Conservation (phyloP, 148 eudicot species). For the Camellia sinensis region DNA sequence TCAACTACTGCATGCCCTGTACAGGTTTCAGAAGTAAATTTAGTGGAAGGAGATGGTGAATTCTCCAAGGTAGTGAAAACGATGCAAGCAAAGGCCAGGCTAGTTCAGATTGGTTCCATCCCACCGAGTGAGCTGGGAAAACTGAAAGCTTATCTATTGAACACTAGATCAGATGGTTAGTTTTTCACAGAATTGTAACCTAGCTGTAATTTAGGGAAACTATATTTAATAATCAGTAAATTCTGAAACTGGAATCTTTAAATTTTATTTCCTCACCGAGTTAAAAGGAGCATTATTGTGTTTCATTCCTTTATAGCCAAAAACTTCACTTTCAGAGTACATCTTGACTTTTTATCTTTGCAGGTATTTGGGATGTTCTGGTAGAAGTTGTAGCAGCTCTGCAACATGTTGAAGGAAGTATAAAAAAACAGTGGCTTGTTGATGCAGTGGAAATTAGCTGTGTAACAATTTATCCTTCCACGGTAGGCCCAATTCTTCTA, state of each 20-base stretch:
- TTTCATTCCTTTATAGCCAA: not conserved
- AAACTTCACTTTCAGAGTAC: not conserved
- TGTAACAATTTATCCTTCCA: conserved; percentile 74
- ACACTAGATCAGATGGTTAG: conserved; percentile 62
- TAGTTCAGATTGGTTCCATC: conserved; percentile 58
- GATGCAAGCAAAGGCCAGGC: conserved; percentile 50
- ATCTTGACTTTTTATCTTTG: conserved; percentile 9
- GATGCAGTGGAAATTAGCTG: conserved; percentile 79
- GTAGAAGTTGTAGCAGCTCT: conserved; percentile 60
- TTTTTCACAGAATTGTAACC: conserved; percentile 2
- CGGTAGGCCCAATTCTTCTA: conserved; percentile 41
- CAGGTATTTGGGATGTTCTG: conserved; percentile 77
- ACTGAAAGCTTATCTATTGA: conserved; percentile 54
- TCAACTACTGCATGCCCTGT: not conserved
- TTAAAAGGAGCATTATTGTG: not conserved
- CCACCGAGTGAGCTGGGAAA: conserved; percentile 67
- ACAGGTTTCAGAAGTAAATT: conserved; percentile 57
- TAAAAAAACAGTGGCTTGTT: conserved; percentile 79
- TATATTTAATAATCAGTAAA: not conserved
- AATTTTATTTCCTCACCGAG: not conserved
- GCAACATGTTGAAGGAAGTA: conserved; percentile 60
- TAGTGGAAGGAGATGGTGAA: conserved; percentile 30
- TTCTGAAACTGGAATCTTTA: not conserved
- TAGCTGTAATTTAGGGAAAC: not conserved
- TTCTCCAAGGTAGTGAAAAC: conserved; percentile 44